Evolutionary conservation across 805 yeast species (phyloP).

Genomic region (Candida gorgasii): DNA sequence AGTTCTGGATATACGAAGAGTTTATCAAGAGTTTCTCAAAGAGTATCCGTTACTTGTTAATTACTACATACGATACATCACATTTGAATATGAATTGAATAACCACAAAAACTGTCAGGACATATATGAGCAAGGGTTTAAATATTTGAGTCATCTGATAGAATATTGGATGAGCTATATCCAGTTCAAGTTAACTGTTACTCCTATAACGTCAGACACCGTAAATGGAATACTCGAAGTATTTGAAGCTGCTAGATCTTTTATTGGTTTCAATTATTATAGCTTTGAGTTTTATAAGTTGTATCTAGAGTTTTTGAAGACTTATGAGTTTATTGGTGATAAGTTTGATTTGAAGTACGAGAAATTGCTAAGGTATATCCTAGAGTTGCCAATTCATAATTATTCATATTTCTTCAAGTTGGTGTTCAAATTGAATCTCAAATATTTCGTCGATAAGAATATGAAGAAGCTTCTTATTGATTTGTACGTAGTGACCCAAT

Average conservation of each 20-base stretch:
- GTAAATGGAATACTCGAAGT: conserved; percentile 28
- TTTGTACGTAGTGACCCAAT: conserved; percentile 56
- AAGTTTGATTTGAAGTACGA: conserved; percentile 34
- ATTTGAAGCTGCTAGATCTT: conserved; percentile 49
- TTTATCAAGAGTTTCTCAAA: conserved; percentile 12
- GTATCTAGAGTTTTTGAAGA: conserved; percentile 45
- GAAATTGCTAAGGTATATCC: conserved; percentile 45
- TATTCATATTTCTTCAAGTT: conserved; percentile 48
- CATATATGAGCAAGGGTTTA: conserved; percentile 42
- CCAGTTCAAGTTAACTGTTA: conserved; percentile 37
- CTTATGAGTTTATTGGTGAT: conserved; percentile 24
- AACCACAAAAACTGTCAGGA: conserved; percentile 34
- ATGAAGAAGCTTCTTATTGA: conserved; percentile 53
- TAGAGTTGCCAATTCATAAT: conserved; percentile 60
- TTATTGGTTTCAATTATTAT: conserved; percentile 55
- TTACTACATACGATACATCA: conserved; percentile 60
- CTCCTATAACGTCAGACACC: conserved; percentile 22
- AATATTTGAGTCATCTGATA: conserved; percentile 43
- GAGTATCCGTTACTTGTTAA: conserved; percentile 52
- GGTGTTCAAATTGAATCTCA: conserved; percentile 27
- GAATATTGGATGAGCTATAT: conserved; percentile 54
- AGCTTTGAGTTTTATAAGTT: conserved; percentile 51
- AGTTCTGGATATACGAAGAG: conserved; percentile 9
- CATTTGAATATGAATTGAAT: conserved; percentile 47
- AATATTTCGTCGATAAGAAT: conserved; percentile 25